phyloP scores from a whole-genome alignment of 495 filamentous ascomycete genomes.

The Xylaria grammica region DNA sequence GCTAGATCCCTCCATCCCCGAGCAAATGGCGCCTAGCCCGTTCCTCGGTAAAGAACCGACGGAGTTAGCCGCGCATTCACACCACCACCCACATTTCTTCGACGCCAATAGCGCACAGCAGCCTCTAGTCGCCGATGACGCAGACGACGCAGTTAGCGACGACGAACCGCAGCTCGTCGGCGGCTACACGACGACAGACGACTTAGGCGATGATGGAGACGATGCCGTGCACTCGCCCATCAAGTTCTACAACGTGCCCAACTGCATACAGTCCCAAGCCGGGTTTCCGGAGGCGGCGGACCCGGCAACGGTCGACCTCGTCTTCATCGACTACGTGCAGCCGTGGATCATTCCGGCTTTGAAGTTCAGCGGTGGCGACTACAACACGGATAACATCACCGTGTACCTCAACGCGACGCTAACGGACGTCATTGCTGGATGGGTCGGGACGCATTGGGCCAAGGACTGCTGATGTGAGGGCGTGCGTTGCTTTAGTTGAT shows the following conservation, averaged over 20 bases:
- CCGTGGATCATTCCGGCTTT: slow-evolving; percentile 76
- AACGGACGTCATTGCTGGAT: slow-evolving; percentile 74
- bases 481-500: slow-evolving; percentile 7
- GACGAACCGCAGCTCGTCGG: slow-evolving; percentile 57
- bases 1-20: slow-evolving; percentile 44
- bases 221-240: slow-evolving; percentile 83
- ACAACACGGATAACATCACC: slow-evolving; percentile 62
- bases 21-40: slow-evolving; percentile 37
- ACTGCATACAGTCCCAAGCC: slow-evolving; percentile 74
- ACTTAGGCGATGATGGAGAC: slow-evolving; percentile 84
- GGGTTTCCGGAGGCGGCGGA: slow-evolving; percentile 54
- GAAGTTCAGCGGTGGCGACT: slow-evolving; percentile 66
- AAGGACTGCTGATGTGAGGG: slow-evolving; percentile 47
- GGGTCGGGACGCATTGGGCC: slow-evolving; percentile 82
- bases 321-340: slow-evolving; percentile 92
- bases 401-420: slow-evolving; percentile 72
- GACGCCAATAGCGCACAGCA: slow-evolving; percentile 3
- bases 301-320: slow-evolving; percentile 78
- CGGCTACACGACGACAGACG: slow-evolving; percentile 91
- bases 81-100: neutral
- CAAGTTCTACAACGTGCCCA: slow-evolving; percentile 76
- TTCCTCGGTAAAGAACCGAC: slow-evolving; percentile 17
- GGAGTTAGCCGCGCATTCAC: too few relatives aligned
- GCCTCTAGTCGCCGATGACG: neutral
- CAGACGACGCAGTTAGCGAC: slow-evolving; percentile 14